Base-by-base conservation (phyloP, 192 early-diverging fungal species). In the Coemansia sp. region DNA sequence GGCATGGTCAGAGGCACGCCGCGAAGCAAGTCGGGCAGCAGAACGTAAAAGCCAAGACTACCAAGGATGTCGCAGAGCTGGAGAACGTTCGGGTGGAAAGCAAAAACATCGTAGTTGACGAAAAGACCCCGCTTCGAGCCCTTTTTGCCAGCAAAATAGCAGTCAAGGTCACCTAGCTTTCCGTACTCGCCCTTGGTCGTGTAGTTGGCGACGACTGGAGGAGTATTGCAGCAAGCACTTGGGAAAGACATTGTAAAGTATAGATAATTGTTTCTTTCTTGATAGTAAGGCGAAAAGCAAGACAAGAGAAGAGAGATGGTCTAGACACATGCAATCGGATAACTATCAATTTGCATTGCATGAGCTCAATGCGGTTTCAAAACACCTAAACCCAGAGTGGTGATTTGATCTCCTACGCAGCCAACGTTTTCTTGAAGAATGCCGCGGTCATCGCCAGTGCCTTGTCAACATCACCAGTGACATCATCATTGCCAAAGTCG, bases 31-130 rank as follows among this genome's bases (percentile, higher is more conserved):
- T 93, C 87, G n/a, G 91, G 91, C 17, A 88, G 82, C n/a, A 87
- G 73, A 0, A 93, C 81, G 50, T 80, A 81, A 77, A 81, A 91
- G 15, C 90, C 89, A 62, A 48, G 76, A 36, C 29, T 70, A 46
- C 61, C 82, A 11, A 84, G 87, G 51, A 76, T 83, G 67, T 86
- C 87, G 67, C 86, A 85, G 51, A 89, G 87, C 74, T 93, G 91
- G 69, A 80, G 63, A 27, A 85, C 85, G 55, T 91, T 90, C 21
- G 85, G 75, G 66, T 86, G 82, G 57, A 80, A 80, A 0, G 83
- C 88, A 73, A 90, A 92, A 61, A 92, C 81, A 62, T 92, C 91
- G 62, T 91, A 91, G 73, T 87, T 85, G 68, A 86, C 75, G 4
- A 92, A 45, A 62, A 92, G 63, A n/a, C 80, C 88, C 12, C 87